Evolutionary conservation across 345 rosid genomes (phyloP), one percentile per base, ranked within the genome.

Genomic region (Gynandropsis gynandra): DNA sequence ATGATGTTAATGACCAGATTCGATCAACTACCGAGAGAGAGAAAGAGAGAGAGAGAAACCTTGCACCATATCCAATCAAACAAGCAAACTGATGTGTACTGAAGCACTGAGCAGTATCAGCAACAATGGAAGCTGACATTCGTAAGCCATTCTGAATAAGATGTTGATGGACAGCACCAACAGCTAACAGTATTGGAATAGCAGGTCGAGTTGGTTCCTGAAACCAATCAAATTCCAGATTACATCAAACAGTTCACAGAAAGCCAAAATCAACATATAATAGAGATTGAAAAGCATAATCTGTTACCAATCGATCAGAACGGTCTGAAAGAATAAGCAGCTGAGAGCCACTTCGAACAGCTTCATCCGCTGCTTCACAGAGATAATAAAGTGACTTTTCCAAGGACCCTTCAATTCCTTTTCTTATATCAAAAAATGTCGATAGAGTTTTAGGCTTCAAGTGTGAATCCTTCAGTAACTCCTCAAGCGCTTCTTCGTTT

Each of bases 11-110:
- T 36, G 37, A 35, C 36, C 1, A 4, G 14, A 56, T 42, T 29
- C 35, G 16, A 11, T 24, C 29, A 24, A 24, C 29, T 24, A 24
- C 4, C 2, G 29, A 24, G 29, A 24, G 29, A 16, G 44, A 52
- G 7, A 5, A 10, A 17, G 46, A 44, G 10, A 62, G 47, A 42
- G 61, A 52, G 16, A 49, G 49, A 11, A 45, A 92, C 98, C 98
- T 92, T 62, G 98, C 98, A 51, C 98, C 98, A 74, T 85, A 87
- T 69, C 96, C 98, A 58, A 92, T 83, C 72, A 92, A 65, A 78
- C 98, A 87, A 46, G 96, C 96, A 65, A 92, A 92, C 36, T 92
- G 98, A 82, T 92, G 98, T 4, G 98, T 92, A 67, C 96, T 92
- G 75, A 92, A 92, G 70, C 98, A 92, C 65, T 92, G 98, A 24